phyloP scores from a whole-genome alignment of 371 early-diverging fungal genomes.

The Mucor racemosus region DNA sequence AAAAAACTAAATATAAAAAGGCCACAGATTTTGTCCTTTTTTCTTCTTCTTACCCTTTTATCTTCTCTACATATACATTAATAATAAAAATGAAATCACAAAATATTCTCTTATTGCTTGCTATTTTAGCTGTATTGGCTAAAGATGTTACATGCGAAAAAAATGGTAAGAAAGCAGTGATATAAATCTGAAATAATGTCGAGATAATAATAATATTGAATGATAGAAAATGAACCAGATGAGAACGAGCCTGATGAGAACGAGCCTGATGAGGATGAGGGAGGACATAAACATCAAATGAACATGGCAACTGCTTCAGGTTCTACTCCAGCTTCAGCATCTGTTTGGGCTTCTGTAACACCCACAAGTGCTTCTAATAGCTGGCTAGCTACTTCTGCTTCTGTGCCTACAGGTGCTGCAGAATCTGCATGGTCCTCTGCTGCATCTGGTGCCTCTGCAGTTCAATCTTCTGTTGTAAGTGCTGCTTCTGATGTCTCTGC shows the following conservation, averaged over 20 bases:
- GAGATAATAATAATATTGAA: neutral
- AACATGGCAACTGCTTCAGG: constrained; percentile 1
- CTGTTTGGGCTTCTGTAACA: constrained; percentile 7
- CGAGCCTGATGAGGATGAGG: constrained; percentile 9
- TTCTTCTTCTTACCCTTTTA: neutral
- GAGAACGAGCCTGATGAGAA: constrained; percentile 16
- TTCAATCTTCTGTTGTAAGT: neutral
- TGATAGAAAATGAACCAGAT: constrained; percentile 14
- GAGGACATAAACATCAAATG: neutral
- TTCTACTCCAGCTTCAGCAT: neutral
- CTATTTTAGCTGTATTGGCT: constrained; percentile 15
- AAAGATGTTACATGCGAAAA: constrained; percentile 10
- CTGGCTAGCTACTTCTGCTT: neutral
- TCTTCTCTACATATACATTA: neutral
- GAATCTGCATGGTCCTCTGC: neutral
- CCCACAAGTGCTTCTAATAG: constrained; percentile 1
- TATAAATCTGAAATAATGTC: neutral
- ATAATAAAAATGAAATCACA: constrained; percentile 20
- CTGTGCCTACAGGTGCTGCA: neutral
- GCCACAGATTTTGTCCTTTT: neutral
- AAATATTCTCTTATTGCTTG: constrained; percentile 17
- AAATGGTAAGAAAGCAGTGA: constrained; percentile 4
- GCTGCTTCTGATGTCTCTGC: constrained; percentile 10
- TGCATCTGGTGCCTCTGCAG: constrained; percentile 2
- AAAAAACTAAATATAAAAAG: constrained; percentile 5